Conservation (phyloP, 768 basidiomycete species). For the Mycena albidolilacea region DNA sequence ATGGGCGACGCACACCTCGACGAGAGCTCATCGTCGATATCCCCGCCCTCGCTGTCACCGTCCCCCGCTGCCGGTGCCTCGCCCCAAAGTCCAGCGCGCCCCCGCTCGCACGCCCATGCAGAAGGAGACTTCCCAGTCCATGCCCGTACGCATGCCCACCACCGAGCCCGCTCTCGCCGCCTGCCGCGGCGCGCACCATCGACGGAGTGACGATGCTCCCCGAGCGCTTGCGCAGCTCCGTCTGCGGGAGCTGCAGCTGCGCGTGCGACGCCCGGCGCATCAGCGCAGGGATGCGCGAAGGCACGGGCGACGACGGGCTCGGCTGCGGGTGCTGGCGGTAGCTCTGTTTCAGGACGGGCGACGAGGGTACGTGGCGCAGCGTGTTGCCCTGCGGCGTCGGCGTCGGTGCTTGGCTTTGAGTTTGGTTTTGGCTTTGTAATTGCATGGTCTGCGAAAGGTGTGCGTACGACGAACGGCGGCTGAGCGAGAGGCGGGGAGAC, state of each 20-base stretch:
- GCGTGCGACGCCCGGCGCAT: constrained; percentile 43
- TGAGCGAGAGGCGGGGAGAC: constrained; percentile 43
- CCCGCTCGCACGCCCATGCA: constrained; percentile 39
- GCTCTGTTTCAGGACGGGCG: constrained; percentile 44
- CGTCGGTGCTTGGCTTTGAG: background rate
- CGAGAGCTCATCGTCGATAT: constrained; percentile 21
- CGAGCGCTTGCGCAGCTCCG: constrained; percentile 48
- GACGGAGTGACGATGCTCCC: constrained; percentile 48
- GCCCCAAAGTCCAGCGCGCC: constrained; percentile 42
- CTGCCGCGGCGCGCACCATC: constrained; percentile 32
- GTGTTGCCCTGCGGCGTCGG: constrained; percentile 8
- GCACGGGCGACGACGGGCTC: constrained; percentile 37
- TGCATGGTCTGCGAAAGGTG: constrained; percentile 14
- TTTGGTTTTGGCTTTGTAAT: constrained; percentile 3
- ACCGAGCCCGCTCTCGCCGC: constrained; percentile 23
- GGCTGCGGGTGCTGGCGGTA: constrained; percentile 17
- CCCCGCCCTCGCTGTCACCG: constrained; percentile 25
- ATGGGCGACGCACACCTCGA: constrained; percentile 32
- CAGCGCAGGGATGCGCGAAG: constrained; percentile 39
- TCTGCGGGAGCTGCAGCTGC: constrained; percentile 47
- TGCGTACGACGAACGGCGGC: constrained; percentile 34
- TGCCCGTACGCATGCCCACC: constrained; percentile 33
- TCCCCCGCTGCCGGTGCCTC: constrained; percentile 22
- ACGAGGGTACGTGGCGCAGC: constrained; percentile 37
- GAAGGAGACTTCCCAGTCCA: constrained; percentile 36